Evolutionary conservation across 495 filamentous ascomycete genomes (phyloP), one percentile per base, ranked within the genome.

Genomic region (Penicillium soppii): DNA sequence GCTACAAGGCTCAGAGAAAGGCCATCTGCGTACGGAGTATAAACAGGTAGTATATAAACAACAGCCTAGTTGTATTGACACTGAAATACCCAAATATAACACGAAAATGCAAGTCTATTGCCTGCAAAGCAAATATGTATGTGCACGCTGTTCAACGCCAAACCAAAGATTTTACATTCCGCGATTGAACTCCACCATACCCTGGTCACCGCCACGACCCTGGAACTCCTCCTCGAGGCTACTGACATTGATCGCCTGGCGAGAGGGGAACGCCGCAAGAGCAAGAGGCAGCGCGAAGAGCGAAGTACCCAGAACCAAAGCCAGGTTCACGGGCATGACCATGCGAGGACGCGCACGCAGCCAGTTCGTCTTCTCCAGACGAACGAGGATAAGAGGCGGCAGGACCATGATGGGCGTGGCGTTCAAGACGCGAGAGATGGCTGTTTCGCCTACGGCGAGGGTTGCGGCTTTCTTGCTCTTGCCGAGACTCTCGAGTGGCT

Each of bases 361-460:
- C 90, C 89, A 95, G 35, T 82, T 68, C 19, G 79, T 84, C 63
- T 80, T 76, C 76, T 96, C 92, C 47, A 97, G 68, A 43, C 83
- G 72, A n/a, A 96, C 86, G 49, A 96, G 76, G 30, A 92, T 71
- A 53, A 97, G 71, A 21, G 92, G 88, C 19, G 94, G 94, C 19
- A 98, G 71, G 4, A 95, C 91, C 94, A 98, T 98, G 70, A 98
- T 92, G 0, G 94, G 94, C 2, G 88, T 95, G 46, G 91, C 86
- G 68, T 97, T 98, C 54, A 97, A 70, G 26, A 97, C 90, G 26
- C 94, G 82, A 53, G 84, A 89, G 19, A 94, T 70, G 1, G 94
- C 95, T 30, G 94, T 97, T 75, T 98, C 92, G 20, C 82, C 82
- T 6, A 98, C 95, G 0, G 94, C 94, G 12, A 97, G 67, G 10